Evolutionary conservation across 2,329 filamentous ascomycete species (phyloP).

Genomic region (Fusarium virguliforme): DNA sequence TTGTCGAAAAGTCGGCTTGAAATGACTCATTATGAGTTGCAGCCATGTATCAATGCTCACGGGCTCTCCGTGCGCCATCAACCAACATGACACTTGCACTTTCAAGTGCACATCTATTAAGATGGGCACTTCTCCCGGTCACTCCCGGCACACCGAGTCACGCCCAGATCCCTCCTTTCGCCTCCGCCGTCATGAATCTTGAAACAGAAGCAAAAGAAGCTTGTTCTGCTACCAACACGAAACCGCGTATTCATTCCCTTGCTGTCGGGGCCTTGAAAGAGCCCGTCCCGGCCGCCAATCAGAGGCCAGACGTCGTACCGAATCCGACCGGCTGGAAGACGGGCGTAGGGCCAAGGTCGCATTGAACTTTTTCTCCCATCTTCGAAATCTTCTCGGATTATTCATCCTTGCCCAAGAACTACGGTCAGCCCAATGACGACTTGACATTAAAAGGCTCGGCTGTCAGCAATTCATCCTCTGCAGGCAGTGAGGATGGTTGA

Average conservation of each 20-base stretch:
- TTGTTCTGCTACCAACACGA: conserved; percentile 23
- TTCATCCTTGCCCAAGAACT: conserved; percentile 7
- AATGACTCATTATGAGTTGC: conserved; percentile 3
- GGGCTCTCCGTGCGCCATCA: not conserved
- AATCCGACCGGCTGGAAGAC: conserved; percentile 37
- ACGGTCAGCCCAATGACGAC: not conserved
- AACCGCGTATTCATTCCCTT: conserved; percentile 29
- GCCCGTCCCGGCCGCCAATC: conserved; percentile 38
- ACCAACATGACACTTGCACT: not conserved
- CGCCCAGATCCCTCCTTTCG: not conserved
- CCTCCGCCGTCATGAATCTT: conserved; percentile 11
- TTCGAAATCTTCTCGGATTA: conserved; percentile 13
- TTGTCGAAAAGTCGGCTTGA: not conserved
- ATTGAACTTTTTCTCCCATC: conserved; percentile 12
- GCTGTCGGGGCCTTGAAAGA: conserved; percentile 27
- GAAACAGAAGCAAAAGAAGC: conserved; percentile 21
- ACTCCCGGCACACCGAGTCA: conserved; percentile 2
- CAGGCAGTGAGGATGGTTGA: conserved; percentile 11
- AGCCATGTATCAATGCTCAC: not conserved
- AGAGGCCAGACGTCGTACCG: not conserved
- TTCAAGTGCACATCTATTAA: not conserved
- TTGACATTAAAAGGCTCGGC: conserved; percentile 15
- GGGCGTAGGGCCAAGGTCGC: conserved; percentile 14
- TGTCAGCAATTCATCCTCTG: conserved; percentile 21
- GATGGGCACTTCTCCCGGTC: not conserved